These are phyloP conservation scores for Leptographium flavum DNA, from an alignment of 2,329 filamentous ascomycete genomes.

Conservation along the genomic window DNA sequence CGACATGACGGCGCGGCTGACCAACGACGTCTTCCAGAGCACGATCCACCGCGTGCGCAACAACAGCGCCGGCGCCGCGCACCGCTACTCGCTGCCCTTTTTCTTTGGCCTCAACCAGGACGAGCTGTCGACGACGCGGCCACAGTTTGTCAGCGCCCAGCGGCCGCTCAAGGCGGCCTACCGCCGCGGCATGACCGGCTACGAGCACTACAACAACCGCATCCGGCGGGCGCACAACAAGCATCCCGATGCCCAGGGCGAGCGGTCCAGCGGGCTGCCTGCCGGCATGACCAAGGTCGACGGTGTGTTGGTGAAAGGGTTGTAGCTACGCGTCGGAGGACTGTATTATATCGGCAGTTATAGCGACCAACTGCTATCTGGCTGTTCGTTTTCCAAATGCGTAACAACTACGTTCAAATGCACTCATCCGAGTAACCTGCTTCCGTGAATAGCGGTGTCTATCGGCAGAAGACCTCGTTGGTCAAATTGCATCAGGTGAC, in stretches of 20 bases:
- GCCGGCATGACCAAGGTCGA: conserved; percentile 1
- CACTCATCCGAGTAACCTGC: too few relatives aligned
- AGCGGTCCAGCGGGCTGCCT: background rate
- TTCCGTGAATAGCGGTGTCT: too few relatives aligned
- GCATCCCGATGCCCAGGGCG: background rate
- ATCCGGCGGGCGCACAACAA: conserved; percentile 1
- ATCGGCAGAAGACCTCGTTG: too few relatives aligned
- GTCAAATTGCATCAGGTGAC: too few relatives aligned
- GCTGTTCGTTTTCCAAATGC: too few relatives aligned
- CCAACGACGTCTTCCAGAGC: conserved; percentile 4
- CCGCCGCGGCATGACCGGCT: background rate
- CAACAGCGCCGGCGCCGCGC: background rate
- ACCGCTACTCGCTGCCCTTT: conserved; percentile 1
- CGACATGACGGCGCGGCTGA: conserved; percentile 4
- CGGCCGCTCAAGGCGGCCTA: background rate
- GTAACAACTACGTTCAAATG: too few relatives aligned
- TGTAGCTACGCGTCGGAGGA: too few relatives aligned
- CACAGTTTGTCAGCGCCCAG: background rate
- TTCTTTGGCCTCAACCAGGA: conserved; percentile 4
- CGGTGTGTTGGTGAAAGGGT: background rate
- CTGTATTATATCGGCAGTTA: too few relatives aligned
- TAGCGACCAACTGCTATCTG: too few relatives aligned
- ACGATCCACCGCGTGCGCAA: conserved; percentile 6
- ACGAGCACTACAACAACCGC: conserved; percentile 3
- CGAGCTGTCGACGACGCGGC: conserved; percentile 1